phyloP scores from a whole-genome alignment of 1,284 basidiomycete genomes.

The Rhizopogon parksii region DNA sequence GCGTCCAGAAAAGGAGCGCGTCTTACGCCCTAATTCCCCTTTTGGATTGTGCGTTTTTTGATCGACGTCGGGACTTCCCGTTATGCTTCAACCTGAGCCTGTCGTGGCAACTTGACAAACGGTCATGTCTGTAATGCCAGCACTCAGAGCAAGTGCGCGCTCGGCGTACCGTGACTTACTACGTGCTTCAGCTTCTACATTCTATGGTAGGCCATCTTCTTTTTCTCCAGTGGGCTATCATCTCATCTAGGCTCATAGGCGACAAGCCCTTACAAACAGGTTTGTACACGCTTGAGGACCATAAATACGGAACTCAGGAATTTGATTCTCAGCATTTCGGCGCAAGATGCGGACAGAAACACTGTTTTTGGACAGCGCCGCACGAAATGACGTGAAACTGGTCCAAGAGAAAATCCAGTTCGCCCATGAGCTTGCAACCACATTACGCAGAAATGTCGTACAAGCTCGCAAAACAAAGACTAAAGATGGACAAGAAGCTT shows the following conservation, averaged over 20 bases:
- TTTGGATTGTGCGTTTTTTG: conserved; percentile 19
- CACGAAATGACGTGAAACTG: conserved; percentile 37
- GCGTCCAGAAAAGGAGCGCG: conserved; percentile 38
- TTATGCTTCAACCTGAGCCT: not conserved
- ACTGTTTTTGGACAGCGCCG: conserved; percentile 36
- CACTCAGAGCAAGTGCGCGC: conserved; percentile 49
- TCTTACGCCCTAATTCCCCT: conserved; percentile 30
- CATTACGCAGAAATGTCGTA: conserved; percentile 65
- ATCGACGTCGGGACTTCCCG: conserved; percentile 19
- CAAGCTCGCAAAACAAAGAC: conserved; percentile 47
- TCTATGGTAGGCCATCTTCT: conserved; percentile 40
- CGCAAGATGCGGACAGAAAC: conserved; percentile 51
- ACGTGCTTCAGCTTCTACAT: conserved; percentile 58
- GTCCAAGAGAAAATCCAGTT: conserved; percentile 50
- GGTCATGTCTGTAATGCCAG: conserved; percentile 39
- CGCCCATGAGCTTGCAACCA: conserved; percentile 57
- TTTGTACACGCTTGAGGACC: conserved; percentile 17
- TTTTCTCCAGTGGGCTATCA: not conserved
- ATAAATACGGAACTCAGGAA: conserved; percentile 11
- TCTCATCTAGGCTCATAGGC: conserved; percentile 30
- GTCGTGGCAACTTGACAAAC: not conserved
- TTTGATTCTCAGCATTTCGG: conserved; percentile 50
- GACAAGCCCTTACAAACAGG: conserved; percentile 51
- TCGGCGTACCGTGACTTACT: conserved; percentile 66
- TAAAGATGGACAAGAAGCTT: conserved; percentile 37